Evolutionary conservation across 1,139 yeast species (phyloP).

Genomic region (Chernovozyma aurita): DNA sequence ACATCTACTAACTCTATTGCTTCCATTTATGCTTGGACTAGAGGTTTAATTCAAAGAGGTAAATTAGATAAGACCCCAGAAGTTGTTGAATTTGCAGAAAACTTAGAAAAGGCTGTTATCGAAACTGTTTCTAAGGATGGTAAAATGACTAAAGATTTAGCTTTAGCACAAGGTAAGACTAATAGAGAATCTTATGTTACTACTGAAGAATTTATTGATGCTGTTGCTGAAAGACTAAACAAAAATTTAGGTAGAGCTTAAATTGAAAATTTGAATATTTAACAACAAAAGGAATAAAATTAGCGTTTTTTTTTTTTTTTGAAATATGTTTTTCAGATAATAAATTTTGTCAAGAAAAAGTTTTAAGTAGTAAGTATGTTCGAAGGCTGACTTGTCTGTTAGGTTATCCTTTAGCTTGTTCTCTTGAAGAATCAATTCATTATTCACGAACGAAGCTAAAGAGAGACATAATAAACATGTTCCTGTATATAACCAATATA

Average conservation of each 20-base stretch:
- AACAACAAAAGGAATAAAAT: too few species aligned
- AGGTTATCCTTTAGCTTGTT: too few species aligned
- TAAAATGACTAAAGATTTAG: constrained; percentile 93
- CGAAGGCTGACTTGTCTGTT: too few species aligned
- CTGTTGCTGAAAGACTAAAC: constrained; percentile 48
- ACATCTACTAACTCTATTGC: constrained; percentile 98
- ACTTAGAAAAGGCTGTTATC: constrained; percentile 74
- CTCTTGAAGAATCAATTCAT: too few species aligned
- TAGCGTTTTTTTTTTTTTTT: too few species aligned
- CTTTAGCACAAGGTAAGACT: constrained; percentile 81
- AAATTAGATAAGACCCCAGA: constrained; percentile 81
- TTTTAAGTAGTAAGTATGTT: too few species aligned
- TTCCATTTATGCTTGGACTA: constrained; percentile 95
- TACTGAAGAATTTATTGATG: constrained; percentile 86
- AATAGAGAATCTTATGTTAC: constrained; percentile 77
- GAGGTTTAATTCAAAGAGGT: constrained; percentile 91
- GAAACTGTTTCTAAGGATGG: constrained; percentile 84
- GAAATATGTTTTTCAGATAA: too few species aligned
- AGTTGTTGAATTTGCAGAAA: constrained; percentile 72
- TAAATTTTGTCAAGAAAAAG: too few species aligned
- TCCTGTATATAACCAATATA: too few species aligned
- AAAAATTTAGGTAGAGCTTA: constrained; percentile 18
- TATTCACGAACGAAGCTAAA: too few species aligned
- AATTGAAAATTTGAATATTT: too few species aligned
- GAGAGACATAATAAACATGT: too few species aligned